Conservation (phyloP, 306 rosid genomes). For the Trichosanthes truncata region DNA sequence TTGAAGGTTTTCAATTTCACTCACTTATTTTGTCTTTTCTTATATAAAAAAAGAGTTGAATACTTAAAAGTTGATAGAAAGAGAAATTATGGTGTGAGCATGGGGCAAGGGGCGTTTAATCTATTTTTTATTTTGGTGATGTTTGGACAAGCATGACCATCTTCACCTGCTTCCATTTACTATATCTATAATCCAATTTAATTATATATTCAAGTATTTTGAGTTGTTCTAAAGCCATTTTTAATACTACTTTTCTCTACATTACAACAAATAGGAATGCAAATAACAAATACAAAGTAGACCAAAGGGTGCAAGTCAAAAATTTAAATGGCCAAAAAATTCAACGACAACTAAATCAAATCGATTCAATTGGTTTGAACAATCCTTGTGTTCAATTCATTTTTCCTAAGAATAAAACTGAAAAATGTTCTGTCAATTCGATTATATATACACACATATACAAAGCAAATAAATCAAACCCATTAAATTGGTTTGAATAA, state of each 20-base stretch:
- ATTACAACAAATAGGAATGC: background rate
- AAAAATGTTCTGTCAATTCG: too few species aligned
- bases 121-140: background rate
- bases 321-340: too few species aligned
- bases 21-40: background rate
- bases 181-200: background rate
- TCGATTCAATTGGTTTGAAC: too few species aligned
- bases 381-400: too few species aligned
- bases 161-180: slow-evolving; percentile 4
- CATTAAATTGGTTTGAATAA: too few species aligned
- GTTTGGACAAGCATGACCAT: background rate
- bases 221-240: background rate
- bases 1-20: background rate
- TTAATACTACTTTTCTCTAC: background rate
- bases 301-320: too few species aligned
- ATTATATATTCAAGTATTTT: background rate
- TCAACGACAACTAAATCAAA: too few species aligned
- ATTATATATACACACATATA: too few species aligned
- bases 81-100: background rate
- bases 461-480: too few species aligned
- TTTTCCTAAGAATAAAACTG: too few species aligned
- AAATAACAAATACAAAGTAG: too few species aligned
- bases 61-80: background rate
- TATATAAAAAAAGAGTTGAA: background rate
- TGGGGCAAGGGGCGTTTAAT: background rate